Evolutionary conservation across 75 land plant genomes (phyloP).

Genomic region (Cunninghamia lanceolata): DNA sequence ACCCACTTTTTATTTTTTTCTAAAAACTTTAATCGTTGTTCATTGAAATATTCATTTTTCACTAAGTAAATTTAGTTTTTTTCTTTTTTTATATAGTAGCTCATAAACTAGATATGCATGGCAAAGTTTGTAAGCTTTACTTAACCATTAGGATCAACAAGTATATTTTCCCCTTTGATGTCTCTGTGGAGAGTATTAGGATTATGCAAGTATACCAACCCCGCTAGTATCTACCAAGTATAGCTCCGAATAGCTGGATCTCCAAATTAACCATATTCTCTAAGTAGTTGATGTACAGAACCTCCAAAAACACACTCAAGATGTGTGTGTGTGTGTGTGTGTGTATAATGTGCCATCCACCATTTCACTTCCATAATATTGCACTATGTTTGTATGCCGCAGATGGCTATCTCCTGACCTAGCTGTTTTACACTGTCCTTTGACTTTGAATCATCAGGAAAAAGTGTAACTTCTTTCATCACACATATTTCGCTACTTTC

Average conservation of each 20-base stretch:
- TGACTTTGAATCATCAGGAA: constrained; percentile 79
- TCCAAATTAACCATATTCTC: constrained; percentile 84
- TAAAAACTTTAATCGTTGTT: too few relatives aligned
- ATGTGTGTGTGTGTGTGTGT: too few relatives aligned
- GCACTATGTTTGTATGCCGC: constrained; percentile 92
- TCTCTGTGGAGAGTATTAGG: constrained; percentile 92
- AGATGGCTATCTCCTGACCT: constrained; percentile 87
- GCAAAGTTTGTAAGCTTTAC: constrained; percentile 90
- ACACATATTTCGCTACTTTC: constrained; percentile 94
- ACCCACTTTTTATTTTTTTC: too few relatives aligned
- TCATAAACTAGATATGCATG: too few relatives aligned
- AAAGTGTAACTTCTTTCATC: constrained; percentile 83
- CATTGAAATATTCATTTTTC: too few relatives aligned
- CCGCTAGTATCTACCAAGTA: constrained; percentile 79
- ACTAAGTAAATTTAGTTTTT: too few relatives aligned
- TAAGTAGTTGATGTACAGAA: constrained; percentile 85
- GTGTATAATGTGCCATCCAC: constrained; percentile 80
- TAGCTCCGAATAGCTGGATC: constrained; percentile 87
- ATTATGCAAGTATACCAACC: constrained; percentile 84
- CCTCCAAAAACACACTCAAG: constrained; percentile 95
- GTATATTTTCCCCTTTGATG: constrained; percentile 86
- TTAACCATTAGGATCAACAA: constrained; percentile 85
- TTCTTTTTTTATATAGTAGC: too few relatives aligned
- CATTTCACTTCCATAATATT: constrained; percentile 94
- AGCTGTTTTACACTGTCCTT: constrained; percentile 85